phyloP scores from a whole-genome alignment of 257 asterid genomes.

The Solanum dulcamara region DNA sequence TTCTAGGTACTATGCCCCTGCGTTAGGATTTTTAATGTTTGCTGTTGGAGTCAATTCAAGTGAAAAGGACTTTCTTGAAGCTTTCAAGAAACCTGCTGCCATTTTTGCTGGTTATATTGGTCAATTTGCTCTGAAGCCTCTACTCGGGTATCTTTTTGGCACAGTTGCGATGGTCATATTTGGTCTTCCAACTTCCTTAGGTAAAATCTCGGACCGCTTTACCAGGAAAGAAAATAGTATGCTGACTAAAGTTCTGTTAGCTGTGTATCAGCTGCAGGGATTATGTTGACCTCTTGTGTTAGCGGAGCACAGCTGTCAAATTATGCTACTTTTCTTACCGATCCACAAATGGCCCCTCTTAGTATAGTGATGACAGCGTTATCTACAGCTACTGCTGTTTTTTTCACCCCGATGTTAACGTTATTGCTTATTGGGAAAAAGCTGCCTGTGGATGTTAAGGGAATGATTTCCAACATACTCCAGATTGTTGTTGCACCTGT shows the following conservation, averaged over 20 bases:
- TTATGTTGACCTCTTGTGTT: slow-evolving; percentile 88
- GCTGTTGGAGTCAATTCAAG: slow-evolving; percentile 97
- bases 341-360: slow-evolving; percentile 91
- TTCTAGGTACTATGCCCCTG: slow-evolving; percentile 92
- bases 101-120: slow-evolving; percentile 74
- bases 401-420: slow-evolving; percentile 74
- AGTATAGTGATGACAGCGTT: slow-evolving; percentile 97
- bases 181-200: slow-evolving; percentile 79
- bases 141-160: slow-evolving; percentile 81
- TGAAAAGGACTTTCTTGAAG: slow-evolving; percentile 88
- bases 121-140: slow-evolving; percentile 76
- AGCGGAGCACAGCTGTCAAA: slow-evolving; percentile 98
- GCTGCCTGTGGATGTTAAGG: slow-evolving; percentile 87
- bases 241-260: slow-evolving; percentile 11
- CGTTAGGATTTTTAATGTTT: slow-evolving; percentile 93
- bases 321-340: slow-evolving; percentile 84
- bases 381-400: slow-evolving; percentile 85
- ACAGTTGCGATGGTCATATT: slow-evolving; percentile 45
- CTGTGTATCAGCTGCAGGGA: slow-evolving; percentile 68
- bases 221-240: background rate
- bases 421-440: slow-evolving; percentile 76
- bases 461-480: slow-evolving; percentile 81
- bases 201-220: slow-evolving; percentile 16
- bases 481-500: slow-evolving; percentile 90
- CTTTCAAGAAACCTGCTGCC: slow-evolving; percentile 63